Base-by-base conservation (phyloP, 768 basidiomycete genomes). In the Terana coerulea region DNA sequence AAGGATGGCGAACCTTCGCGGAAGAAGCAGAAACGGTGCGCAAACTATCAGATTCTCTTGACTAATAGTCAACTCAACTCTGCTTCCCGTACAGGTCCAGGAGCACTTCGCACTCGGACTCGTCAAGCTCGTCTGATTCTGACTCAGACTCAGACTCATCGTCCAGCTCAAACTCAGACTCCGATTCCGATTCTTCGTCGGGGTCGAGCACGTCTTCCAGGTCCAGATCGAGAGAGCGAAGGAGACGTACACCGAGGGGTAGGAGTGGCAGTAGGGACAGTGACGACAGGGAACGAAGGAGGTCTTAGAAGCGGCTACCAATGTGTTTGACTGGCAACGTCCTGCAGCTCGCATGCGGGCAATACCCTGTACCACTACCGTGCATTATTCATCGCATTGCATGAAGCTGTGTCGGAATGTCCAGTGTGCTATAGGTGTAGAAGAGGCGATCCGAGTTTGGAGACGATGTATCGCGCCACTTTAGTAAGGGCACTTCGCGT, bases 171-270 rank as follows among this genome's bases (percentile, higher is more conserved):
- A 61, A 59, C 19, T 77, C 77, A 2, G 68, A 66, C 55, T 81
- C 79, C n/a, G 69, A 68, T 29, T 77, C 74, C 19, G 72, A 69
- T 21, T 72, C 72, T 17, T 63, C 56, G 29, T 80, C 80, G 3
- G 67, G 68, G 49, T 73, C 70, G 60, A 25, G 50, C 64, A 60
- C 57, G 14, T 77, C 75, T 17, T 69, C 71, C 12, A 66, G 71
- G 17, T 77, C 76, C 4, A 70, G 75, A 4, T 46, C 45, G 11
- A 33, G 45, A 52, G 73, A 72, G 47, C 74, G 63, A 48, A 75
- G 66, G 56, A 47, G 56, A 24, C 53, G 57, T 14, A 39, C 31
- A 9, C 31, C 56, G 19, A 52, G 53, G 28, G 35, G 44, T 2
- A 54, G 61, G 24, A 60, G 60, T 31, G 49, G 49, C 33, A 60